These are phyloP conservation scores for Pterocarpus macrocarpus DNA, from an alignment of 306 rosid species.

Conservation along the genomic window DNA sequence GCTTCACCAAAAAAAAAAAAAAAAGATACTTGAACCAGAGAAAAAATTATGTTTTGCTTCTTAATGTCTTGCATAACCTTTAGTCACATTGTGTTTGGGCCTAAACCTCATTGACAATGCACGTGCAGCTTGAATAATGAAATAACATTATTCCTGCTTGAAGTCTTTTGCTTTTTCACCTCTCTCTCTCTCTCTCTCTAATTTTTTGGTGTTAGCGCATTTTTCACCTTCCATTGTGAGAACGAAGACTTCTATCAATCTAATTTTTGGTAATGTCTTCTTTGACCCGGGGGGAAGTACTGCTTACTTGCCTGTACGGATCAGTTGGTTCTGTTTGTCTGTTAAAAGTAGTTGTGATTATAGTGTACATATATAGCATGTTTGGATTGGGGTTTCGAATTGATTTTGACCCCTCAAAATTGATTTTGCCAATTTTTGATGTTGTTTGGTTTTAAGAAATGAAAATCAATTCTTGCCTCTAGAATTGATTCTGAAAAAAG, in stretches of 20 bases:
- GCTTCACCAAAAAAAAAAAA: too few relatives aligned
- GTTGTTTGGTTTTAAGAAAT: too few relatives aligned
- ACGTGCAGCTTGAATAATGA: slow-evolving; percentile 10
- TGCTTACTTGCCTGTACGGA: neutral
- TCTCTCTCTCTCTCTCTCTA: too few relatives aligned
- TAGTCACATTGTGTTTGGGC: neutral
- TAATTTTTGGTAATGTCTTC: neutral
- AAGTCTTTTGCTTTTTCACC: neutral
- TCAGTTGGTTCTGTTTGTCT: slow-evolving; percentile 1
- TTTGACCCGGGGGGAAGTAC: neutral
- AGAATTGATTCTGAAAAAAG: too few relatives aligned
- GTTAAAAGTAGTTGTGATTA: slow-evolving; percentile 7
- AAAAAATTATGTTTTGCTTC: too few relatives aligned
- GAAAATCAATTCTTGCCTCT: too few relatives aligned
- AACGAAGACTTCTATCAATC: slow-evolving; percentile 4
- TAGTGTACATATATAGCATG: neutral
- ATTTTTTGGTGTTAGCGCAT: neutral
- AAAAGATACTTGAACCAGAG: too few relatives aligned
- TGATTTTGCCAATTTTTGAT: too few relatives aligned
- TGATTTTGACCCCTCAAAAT: too few relatives aligned
- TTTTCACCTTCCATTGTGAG: neutral
- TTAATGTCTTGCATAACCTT: neutral
- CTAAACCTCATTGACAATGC: neutral
- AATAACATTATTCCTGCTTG: slow-evolving; percentile 5
- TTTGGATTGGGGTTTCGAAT: too few relatives aligned